Evolutionary conservation across 2,329 filamentous ascomycete species (phyloP).

Genomic region (Botrytis hyacinthi): DNA sequence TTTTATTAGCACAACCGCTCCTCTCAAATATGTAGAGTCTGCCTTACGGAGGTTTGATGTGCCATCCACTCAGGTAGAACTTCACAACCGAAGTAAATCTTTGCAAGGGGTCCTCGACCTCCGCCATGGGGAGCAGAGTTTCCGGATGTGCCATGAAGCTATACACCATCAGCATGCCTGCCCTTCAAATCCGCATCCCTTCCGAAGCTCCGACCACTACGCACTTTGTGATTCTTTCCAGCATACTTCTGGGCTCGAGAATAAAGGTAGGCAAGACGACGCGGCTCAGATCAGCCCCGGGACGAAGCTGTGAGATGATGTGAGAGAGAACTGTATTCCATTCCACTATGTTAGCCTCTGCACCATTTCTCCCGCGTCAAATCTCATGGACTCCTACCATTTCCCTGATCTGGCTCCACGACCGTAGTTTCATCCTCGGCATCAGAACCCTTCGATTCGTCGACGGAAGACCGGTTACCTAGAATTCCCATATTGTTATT

Average conservation of each 20-base stretch:
- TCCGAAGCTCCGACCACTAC: conserved; percentile 37
- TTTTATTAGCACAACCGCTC: background rate
- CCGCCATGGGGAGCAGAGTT: conserved; percentile 82
- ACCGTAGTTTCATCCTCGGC: conserved; percentile 73
- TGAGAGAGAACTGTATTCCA: conserved; percentile 74
- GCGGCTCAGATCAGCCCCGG: conserved; percentile 89
- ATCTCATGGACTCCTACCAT: conserved; percentile 58
- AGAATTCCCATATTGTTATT: conserved; percentile 15
- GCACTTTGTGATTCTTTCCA: conserved; percentile 97
- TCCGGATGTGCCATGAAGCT: conserved; percentile 99
- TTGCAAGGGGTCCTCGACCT: conserved; percentile 82
- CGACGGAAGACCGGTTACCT: conserved; percentile 45
- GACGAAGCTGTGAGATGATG: conserved; percentile 95
- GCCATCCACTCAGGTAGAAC: conserved; percentile 98
- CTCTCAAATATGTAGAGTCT: background rate
- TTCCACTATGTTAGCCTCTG: conserved; percentile 27
- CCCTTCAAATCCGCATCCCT: background rate
- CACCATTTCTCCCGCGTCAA: background rate
- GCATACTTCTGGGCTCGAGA: conserved; percentile 93
- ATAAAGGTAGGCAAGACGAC: conserved; percentile 97
- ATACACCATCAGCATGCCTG: conserved; percentile 29
- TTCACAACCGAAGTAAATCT: conserved; percentile 95
- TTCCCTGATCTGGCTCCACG: conserved; percentile 90
- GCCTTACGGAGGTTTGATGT: conserved; percentile 90
- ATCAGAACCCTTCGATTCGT: conserved; percentile 36